Percentiles rank a stretch among this genome's conserved stretches.
Conservation (phyloP, 345 rosid genomes). For the Bruguiera sexangula region DNA sequence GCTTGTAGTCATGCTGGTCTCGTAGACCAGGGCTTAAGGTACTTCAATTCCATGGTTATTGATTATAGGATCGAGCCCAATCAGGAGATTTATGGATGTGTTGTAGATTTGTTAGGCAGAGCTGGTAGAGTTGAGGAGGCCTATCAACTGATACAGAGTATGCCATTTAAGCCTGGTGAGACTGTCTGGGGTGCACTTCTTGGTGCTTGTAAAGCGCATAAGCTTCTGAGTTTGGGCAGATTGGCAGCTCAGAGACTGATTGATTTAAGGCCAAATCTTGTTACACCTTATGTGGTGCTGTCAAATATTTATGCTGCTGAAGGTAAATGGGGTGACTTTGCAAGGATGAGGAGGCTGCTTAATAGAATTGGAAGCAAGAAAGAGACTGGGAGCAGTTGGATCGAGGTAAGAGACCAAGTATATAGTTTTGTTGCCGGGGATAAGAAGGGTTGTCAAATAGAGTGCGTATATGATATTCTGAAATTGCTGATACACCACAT, state of each 20-base stretch:
- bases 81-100: constrained; percentile 72
- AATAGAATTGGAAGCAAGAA: constrained; percentile 56
- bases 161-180: constrained; percentile 75
- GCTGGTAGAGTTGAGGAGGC: constrained; percentile 87
- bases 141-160: constrained; percentile 54
- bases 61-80: constrained; percentile 49
- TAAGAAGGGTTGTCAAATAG: constrained; percentile 38
- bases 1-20: constrained; percentile 91
- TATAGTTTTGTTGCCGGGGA: constrained; percentile 57
- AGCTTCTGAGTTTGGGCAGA: constrained; percentile 47
- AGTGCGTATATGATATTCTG: constrained; percentile 42
- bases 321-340: constrained; percentile 69
- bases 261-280: constrained; percentile 58
- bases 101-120: constrained; percentile 82
- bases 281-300: constrained; percentile 62
- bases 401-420: constrained; percentile 56
- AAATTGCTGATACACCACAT: constrained; percentile 48
- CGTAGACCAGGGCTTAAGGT: constrained; percentile 73
- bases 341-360: constrained; percentile 61
- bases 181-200: constrained; percentile 85
- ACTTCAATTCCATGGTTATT: constrained; percentile 51
- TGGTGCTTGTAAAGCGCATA: constrained; percentile 74
- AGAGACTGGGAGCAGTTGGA: constrained; percentile 89
- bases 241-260: constrained; percentile 61
- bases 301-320: constrained; percentile 79